These are phyloP conservation scores for Fusarium sp. DNA, from an alignment of 2,329 filamentous ascomycete species.

Conservation along the genomic window DNA sequence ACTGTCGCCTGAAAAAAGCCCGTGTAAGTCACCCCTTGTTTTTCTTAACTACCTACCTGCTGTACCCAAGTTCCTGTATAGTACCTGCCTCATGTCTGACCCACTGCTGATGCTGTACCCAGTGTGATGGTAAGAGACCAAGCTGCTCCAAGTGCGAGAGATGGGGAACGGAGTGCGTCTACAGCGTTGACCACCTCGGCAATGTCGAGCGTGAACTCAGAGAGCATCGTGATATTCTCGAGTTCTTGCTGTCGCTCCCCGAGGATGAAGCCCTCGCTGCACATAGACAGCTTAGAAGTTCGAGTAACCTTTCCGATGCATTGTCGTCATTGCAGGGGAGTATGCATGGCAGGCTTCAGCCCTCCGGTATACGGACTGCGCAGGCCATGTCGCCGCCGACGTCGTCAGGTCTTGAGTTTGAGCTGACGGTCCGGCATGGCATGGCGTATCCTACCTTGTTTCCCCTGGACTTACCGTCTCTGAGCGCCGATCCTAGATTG, in stretches of 20 bases:
- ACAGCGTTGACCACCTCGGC: conserved; percentile 17
- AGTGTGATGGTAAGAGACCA: conserved; percentile 28
- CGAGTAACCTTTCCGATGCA: not conserved
- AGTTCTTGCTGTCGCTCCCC: conserved; percentile 14
- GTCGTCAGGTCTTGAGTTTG: conserved; percentile 32
- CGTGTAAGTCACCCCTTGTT: conserved; percentile 16
- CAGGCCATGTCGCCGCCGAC: conserved; percentile 26
- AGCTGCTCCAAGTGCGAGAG: conserved; percentile 20
- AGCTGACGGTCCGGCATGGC: conserved; percentile 29
- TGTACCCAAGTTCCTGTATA: not conserved
- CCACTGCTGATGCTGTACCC: conserved; percentile 1
- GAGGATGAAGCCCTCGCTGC: conserved; percentile 9
- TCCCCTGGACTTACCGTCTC: conserved; percentile 19
- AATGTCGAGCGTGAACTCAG: conserved; percentile 25
- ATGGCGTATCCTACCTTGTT: conserved; percentile 26
- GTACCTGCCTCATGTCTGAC: conserved; percentile 4
- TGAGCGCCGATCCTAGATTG: conserved; percentile 7
- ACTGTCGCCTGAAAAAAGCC: conserved; percentile 27
- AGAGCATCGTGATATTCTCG: conserved; percentile 23
- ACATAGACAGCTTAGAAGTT: conserved; percentile 2
- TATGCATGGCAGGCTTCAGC: conserved; percentile 22
- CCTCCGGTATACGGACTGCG: conserved; percentile 18
- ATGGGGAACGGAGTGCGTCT: conserved; percentile 18
- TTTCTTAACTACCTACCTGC: not conserved
- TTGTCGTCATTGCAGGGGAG: conserved; percentile 19